A percentile compares a stretch with the other conserved stretches of the same genome.
Evolutionary conservation across 2,329 filamentous ascomycete genomes (phyloP).

Genomic region (Neurospora sp.): DNA sequence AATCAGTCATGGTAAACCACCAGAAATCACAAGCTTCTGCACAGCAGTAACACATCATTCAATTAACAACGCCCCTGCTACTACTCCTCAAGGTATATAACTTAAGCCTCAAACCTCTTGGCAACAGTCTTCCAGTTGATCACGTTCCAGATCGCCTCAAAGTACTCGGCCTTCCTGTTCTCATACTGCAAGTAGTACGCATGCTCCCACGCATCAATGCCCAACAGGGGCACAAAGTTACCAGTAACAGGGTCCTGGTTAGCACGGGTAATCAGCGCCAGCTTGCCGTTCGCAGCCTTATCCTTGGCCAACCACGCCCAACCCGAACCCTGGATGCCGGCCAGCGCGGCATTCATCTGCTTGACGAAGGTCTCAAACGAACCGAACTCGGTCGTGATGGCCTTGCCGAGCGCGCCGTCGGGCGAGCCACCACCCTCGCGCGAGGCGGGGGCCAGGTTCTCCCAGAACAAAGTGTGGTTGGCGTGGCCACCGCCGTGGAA

Average conservation of each 20-base stretch:
- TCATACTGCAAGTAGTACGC: conserved; percentile 94
- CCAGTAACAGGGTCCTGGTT: conserved; percentile 88
- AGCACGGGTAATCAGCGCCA: conserved; percentile 59
- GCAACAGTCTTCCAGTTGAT: conserved; percentile 91
- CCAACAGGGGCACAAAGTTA: conserved; percentile 70
- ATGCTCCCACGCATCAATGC: conserved; percentile 94
- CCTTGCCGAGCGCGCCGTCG: conserved; percentile 48
- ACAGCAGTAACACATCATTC: background rate
- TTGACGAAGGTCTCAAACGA: conserved; percentile 54
- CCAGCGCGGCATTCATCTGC: conserved; percentile 56
- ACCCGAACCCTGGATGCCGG: conserved; percentile 74
- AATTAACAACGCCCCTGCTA: too few relatives aligned
- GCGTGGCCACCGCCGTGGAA: conserved; percentile 91
- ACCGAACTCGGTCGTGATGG: conserved; percentile 59
- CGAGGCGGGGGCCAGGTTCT: conserved; percentile 62
- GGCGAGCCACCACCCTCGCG: conserved; percentile 53
- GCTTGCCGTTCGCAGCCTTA: conserved; percentile 44
- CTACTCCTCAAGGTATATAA: background rate
- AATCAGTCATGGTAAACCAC: background rate
- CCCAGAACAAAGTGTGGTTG: conserved; percentile 91
- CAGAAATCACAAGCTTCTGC: background rate
- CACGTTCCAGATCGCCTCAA: conserved; percentile 86
- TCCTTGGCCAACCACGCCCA: conserved; percentile 86
- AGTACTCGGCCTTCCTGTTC: conserved; percentile 96
- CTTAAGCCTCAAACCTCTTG: conserved; percentile 55